phyloP scores from a whole-genome alignment of 306 rosid species.

The Bauhinia variegata region DNA sequence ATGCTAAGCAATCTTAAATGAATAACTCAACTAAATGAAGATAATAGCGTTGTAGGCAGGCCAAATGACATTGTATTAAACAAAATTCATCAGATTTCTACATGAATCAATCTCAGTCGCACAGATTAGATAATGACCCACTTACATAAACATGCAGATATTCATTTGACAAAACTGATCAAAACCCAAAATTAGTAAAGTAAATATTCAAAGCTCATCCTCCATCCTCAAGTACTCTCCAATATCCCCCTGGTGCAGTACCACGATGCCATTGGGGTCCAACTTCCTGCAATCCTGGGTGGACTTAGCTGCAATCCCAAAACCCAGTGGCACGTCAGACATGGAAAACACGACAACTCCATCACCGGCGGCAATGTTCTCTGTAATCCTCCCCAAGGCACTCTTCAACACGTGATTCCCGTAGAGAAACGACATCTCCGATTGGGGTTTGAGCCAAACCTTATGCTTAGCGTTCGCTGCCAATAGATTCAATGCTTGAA shows the following conservation, averaged over 20 bases:
- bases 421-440: conserved; percentile 64
- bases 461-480: conserved; percentile 66
- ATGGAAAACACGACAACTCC: conserved; percentile 66
- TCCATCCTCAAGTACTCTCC: conserved; percentile 72
- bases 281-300: conserved; percentile 72
- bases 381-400: conserved; percentile 68
- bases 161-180: too few species aligned
- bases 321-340: conserved; percentile 68
- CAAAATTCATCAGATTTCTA: too few species aligned
- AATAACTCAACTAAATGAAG: too few species aligned
- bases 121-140: too few species aligned
- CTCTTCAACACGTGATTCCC: conserved; percentile 71
- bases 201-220: conserved; percentile 53
- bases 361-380: conserved; percentile 54
- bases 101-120: too few species aligned
- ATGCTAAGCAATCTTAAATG: too few species aligned
- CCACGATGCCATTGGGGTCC: conserved; percentile 68
- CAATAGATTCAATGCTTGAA: conserved; percentile 47
- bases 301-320: conserved; percentile 63
- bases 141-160: too few species aligned
- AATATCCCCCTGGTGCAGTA: conserved; percentile 67
- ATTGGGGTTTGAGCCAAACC: conserved; percentile 71
- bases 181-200: too few species aligned
- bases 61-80: too few species aligned
- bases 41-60: too few species aligned